Base-by-base conservation (phyloP, 129 eudicot species). In the Silybum marianum region DNA sequence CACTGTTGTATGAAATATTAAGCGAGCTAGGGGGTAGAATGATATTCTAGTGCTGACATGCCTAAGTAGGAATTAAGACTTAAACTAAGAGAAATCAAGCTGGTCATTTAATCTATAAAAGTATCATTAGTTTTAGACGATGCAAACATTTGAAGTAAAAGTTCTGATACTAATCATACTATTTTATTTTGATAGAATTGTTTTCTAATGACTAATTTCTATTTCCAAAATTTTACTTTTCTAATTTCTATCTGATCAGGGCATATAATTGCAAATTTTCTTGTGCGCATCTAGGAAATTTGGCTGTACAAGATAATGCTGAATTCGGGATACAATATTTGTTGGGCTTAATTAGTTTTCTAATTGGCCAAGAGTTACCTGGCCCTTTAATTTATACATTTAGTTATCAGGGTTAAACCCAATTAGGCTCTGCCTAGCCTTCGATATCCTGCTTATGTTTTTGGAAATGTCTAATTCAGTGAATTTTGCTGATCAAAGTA, bases 321-420 rank as follows among this genome's bases (percentile, higher is more conserved):
- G 7, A 54, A 54, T 54, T 65, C 19, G 19, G n/a, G 63, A 42
- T 58, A n/a, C 46, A 75, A 30, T 34, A 30, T 14, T n/a, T 30
- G 24, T 58, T 60, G 28, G 79, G 71, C 54, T 30, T 19, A 21
- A 76, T 23, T 76, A 30, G 80, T 76, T 60, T n/a, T 58, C 21
- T 39, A 60, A 32, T 58, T 76, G 71, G 38, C 51, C 36, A 32
- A 58, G 36, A 19, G 24, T 19, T 58, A 58, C 54, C 34, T 25
- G 46, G 69, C 42, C 26, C 54, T 75, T 16, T 24, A 9, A 63
- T 28, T 18, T 54, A 23, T 51, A 26, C 14, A 18, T 26, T 46
- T 58, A 16, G 63, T 51, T 51, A 58, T 23, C n/a, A 58, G 66
- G 21, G 60, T 75, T 75, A 51, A 8, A 75, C 26, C 60, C 46